Conservation (phyloP, 1,284 basidiomycete genomes). For the Omphalotus olearius region DNA sequence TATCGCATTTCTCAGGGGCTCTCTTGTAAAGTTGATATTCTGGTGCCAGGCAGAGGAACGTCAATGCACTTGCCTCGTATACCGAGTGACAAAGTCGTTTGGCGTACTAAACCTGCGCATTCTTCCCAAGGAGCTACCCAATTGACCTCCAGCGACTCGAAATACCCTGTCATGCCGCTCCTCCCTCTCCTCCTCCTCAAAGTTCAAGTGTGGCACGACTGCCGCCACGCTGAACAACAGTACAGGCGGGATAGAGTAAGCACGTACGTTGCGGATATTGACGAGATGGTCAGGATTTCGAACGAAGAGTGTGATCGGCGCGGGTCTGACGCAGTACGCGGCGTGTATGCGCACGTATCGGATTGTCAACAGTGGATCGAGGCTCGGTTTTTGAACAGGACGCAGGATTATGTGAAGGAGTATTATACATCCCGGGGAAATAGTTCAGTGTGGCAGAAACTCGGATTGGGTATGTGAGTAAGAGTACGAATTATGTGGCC, state of each 20-base stretch:
- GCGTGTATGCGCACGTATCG: no score
- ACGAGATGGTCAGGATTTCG: constrained; percentile 21
- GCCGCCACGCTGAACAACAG: neutral
- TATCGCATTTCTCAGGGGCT: constrained; percentile 16
- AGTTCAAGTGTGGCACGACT: constrained; percentile 8
- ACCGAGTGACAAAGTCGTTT: constrained; percentile 16
- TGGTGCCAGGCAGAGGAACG: constrained; percentile 23
- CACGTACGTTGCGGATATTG: constrained; percentile 3
- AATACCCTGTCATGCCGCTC: constrained; percentile 8
- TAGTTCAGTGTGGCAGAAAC: no score
- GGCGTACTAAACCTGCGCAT: neutral
- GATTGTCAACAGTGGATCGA: no score
- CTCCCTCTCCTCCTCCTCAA: constrained; percentile 8
- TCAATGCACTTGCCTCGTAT: constrained; percentile 26
- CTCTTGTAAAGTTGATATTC: constrained; percentile 30
- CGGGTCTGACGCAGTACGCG: no score
- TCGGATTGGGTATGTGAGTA: no score
- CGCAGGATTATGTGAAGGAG: no score
- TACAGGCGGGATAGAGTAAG: neutral
- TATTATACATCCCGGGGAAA: no score
- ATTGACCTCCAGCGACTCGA: neutral
- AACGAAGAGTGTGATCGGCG: constrained; percentile 8
- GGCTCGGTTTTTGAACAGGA: no score
- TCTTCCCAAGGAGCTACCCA: no score
- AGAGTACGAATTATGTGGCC: no score